These are phyloP conservation scores for Aureoboletus auriporus DNA, from an alignment of 768 basidiomycete genomes.

Conservation along the genomic window DNA sequence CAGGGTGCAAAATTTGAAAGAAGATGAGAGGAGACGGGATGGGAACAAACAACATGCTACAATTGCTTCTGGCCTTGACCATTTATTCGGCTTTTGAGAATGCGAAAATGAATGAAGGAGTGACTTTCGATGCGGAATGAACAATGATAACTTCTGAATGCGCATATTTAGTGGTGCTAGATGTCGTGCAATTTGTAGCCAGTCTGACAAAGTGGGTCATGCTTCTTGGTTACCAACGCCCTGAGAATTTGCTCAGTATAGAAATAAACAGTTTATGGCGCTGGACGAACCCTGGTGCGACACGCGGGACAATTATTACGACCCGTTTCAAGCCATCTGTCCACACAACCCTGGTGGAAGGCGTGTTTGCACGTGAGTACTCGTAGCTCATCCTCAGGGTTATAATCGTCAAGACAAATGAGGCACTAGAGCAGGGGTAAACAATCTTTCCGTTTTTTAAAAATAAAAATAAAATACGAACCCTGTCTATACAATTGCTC, in stretches of 20 bases:
- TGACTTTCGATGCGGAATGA: slow-evolving; percentile 8
- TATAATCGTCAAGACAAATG: slow-evolving; percentile 88
- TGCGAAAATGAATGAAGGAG: slow-evolving; percentile 16
- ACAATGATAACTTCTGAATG: slow-evolving; percentile 1
- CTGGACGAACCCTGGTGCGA: slow-evolving; percentile 58
- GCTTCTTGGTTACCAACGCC: slow-evolving; percentile 23
- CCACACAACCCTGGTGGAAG: slow-evolving; percentile 89
- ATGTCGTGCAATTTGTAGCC: slow-evolving; percentile 10
- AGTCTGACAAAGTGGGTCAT: slow-evolving; percentile 8
- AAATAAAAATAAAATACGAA: slow-evolving; percentile 34
- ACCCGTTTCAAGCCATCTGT: slow-evolving; percentile 82
- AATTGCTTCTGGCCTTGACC: slow-evolving; percentile 9
- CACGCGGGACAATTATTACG: slow-evolving; percentile 93
- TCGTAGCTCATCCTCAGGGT: slow-evolving; percentile 70
- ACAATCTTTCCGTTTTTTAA: neutral
- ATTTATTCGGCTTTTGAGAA: slow-evolving; percentile 10
- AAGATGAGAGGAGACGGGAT: slow-evolving; percentile 6
- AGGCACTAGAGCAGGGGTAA: slow-evolving; percentile 49
- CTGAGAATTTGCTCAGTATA: slow-evolving; percentile 10
- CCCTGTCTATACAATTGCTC: slow-evolving; percentile 76
- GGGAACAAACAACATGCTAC: slow-evolving; percentile 26
- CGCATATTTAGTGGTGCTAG: neutral
- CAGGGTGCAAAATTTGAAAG: slow-evolving; percentile 6
- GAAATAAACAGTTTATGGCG: neutral
- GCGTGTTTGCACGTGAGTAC: slow-evolving; percentile 80